Evolutionary conservation across 2,329 filamentous ascomycete species (phyloP).

Genomic region (Cladosporium sp.): DNA sequence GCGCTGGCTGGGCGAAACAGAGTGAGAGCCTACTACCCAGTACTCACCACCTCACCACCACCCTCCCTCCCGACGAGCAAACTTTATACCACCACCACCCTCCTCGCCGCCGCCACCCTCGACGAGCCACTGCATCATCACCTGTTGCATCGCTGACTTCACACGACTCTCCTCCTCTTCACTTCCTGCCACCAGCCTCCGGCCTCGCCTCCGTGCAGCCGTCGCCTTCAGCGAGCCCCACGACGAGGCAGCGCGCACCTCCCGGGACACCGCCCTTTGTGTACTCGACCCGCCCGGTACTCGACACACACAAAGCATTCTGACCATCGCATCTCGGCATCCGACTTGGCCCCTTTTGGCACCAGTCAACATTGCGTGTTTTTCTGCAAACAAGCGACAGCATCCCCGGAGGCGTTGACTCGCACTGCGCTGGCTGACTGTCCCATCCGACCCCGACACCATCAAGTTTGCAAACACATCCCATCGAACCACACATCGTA

Average conservation of each 20-base stretch:
- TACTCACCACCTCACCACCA: background rate
- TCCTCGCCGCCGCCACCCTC: background rate
- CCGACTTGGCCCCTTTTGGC: background rate
- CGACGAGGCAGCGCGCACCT: conserved; percentile 15
- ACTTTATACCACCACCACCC: conserved; percentile 3
- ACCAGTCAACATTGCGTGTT: background rate
- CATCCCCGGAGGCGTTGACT: conserved; percentile 1
- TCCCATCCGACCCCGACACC: background rate
- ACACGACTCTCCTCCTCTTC: background rate
- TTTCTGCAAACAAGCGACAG: conserved; percentile 16
- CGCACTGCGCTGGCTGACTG: conserved; percentile 14
- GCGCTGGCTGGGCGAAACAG: background rate
- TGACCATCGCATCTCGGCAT: background rate
- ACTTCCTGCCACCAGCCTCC: background rate
- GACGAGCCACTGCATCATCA: background rate
- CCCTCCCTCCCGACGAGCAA: conserved; percentile 7
- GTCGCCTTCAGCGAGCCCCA: conserved; percentile 13
- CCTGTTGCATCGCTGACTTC: background rate
- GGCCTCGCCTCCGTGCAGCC: background rate
- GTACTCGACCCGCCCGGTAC: conserved; percentile 7
- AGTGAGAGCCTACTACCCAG: background rate
- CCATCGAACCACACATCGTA: conserved; percentile 11
- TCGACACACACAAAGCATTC: conserved; percentile 19
- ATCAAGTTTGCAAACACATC: conserved; percentile 12
- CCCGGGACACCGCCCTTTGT: conserved; percentile 19